Percentiles rank a stretch among this genome's conserved stretches.
Conservation (phyloP, 169 alveolate genomes). For the Plasmodium knowlesi region DNA sequence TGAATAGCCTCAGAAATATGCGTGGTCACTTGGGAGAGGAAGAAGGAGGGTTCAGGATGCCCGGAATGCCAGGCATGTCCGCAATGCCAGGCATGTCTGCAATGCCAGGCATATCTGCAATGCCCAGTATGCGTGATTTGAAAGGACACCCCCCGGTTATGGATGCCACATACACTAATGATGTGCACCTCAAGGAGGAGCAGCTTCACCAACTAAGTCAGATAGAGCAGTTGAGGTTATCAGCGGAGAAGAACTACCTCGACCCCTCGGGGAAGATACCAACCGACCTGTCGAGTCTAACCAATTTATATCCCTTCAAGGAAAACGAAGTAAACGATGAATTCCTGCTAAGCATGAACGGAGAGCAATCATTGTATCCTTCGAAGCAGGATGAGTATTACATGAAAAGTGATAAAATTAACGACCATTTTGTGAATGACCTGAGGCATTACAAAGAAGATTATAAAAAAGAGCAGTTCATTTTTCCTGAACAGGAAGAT, state of each 20-base stretch:
- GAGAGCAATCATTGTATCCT: neutral
- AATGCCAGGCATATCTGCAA: too few species aligned
- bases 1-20: neutral
- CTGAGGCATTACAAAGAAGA: neutral
- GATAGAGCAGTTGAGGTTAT: neutral
- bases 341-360: neutral
- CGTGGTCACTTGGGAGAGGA: neutral
- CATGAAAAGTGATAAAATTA: neutral
- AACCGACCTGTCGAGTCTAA: neutral
- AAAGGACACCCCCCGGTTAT: neutral
- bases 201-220: neutral
- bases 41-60: neutral
- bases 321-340: neutral
- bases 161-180: neutral
- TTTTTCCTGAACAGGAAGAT: neutral
- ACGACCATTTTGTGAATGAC: neutral
- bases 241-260: neutral
- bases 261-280: neutral
- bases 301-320: neutral
- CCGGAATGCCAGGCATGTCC: neutral
- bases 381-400: neutral
- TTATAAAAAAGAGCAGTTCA: neutral
- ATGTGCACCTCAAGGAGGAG: neutral
- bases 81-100: neutral
- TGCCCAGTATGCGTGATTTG: neutral